A percentile compares a stretch with the other conserved stretches of the same genome.
phyloP scores from a whole-genome alignment of 169 alveolate species.

The Eimeria sp. region DNA sequence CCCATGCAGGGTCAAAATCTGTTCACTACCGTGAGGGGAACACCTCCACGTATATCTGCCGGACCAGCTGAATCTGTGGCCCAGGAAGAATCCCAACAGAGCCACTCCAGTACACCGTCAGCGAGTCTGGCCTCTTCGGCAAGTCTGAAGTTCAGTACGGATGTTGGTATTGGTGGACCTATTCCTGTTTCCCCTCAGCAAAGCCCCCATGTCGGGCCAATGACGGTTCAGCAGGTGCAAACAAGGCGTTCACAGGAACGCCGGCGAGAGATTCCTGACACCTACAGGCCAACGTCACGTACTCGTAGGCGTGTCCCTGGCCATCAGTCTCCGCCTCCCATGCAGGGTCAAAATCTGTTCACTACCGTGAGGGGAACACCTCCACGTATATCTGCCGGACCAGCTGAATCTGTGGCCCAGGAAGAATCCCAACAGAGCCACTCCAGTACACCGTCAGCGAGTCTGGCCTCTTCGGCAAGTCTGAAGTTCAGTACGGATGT shows the following conservation, averaged over 20 bases:
- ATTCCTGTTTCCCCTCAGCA: background rate
- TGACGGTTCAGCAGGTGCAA: background rate
- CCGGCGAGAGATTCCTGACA: too few relatives aligned
- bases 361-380: background rate
- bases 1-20: background rate
- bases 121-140: background rate
- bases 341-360: background rate
- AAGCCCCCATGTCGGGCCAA: background rate
- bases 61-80: background rate
- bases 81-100: background rate
- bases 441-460: background rate
- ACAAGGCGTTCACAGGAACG: too few relatives aligned
- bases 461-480: background rate
- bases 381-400: background rate
- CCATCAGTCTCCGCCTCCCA: background rate
- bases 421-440: background rate
- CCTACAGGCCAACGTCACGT: too few relatives aligned
- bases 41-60: background rate
- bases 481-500: background rate
- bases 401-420: background rate
- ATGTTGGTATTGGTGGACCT: background rate
- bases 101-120: background rate
- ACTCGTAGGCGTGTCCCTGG: background rate
- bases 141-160: background rate
- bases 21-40: background rate